A percentile compares a stretch with the other conserved stretches of the same genome.
Evolutionary conservation across 257 asterid species (phyloP).

Genomic region (Ilex aquifolium): DNA sequence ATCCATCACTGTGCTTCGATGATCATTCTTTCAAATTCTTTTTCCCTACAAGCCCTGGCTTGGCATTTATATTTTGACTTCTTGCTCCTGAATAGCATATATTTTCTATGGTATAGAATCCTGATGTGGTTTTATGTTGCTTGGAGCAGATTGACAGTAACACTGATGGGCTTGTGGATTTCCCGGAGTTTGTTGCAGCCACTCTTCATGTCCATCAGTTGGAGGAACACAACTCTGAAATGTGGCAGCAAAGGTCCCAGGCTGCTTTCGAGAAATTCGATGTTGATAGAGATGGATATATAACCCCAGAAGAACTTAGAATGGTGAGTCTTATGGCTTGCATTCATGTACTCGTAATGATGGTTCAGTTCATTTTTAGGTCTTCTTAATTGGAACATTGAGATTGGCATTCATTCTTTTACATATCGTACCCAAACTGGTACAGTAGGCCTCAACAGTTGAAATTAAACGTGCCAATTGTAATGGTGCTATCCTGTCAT

Average conservation of each 20-base stretch:
- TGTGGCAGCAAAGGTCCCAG: constrained; percentile 79
- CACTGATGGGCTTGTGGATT: constrained; percentile 94
- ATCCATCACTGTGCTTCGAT: constrained; percentile 1
- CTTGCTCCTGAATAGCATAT: neutral
- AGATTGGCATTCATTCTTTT: too few relatives aligned
- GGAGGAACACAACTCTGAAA: constrained; percentile 80
- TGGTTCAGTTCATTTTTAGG: too few relatives aligned
- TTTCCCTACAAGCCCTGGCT: too few relatives aligned
- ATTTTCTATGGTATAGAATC: neutral
- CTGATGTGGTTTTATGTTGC: constrained; percentile 13
- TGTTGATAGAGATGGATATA: constrained; percentile 84
- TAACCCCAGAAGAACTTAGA: constrained; percentile 88
- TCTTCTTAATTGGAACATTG: too few relatives aligned
- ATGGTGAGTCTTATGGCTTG: constrained; percentile 41
- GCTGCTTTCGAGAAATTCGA: constrained; percentile 93
- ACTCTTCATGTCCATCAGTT: constrained; percentile 89
- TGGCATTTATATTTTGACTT: neutral
- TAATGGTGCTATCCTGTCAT: too few relatives aligned
- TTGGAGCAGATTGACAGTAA: constrained; percentile 81
- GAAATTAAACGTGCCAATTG: too few relatives aligned
- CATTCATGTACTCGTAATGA: neutral
- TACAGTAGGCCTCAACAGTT: too few relatives aligned
- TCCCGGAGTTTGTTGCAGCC: constrained; percentile 94
- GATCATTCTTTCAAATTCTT: neutral
- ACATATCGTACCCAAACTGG: too few relatives aligned